phyloP scores from a whole-genome alignment of 2,329 filamentous ascomycete genomes.

The Neurospora sp. region DNA sequence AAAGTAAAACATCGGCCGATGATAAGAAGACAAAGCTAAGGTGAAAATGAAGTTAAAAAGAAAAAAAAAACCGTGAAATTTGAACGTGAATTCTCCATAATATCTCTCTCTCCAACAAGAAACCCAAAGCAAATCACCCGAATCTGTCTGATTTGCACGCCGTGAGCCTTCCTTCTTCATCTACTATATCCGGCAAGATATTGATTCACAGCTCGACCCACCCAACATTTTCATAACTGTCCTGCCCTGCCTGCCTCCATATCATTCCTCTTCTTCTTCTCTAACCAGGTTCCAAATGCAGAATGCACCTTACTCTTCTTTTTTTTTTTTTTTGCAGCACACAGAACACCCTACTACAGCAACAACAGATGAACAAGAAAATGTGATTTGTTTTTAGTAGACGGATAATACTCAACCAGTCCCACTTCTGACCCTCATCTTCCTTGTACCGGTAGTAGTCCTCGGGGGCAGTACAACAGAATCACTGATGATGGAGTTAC shows the following conservation, averaged over 20 bases:
- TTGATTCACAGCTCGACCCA: not conserved
- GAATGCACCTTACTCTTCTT: not conserved
- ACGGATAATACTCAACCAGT: constrained; percentile 4
- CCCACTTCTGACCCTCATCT: constrained; percentile 7
- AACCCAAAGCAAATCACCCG: not conserved
- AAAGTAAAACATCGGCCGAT: not conserved
- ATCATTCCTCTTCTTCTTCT: not conserved
- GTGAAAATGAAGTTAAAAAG: not conserved
- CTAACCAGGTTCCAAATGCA: not conserved
- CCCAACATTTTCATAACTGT: not conserved
- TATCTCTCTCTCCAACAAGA: not conserved
- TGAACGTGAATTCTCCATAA: not conserved
- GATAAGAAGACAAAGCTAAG: not conserved
- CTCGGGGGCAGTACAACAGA: not conserved
- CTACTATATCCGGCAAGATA: not conserved
- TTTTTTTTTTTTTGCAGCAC: not conserved
- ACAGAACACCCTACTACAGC: constrained; percentile 3
- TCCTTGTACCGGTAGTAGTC: constrained; percentile 1
- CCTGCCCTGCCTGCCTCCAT: not conserved
- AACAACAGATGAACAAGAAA: not conserved
- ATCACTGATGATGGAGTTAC: not conserved
- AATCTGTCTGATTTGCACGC: not conserved
- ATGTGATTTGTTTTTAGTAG: constrained; percentile 7
- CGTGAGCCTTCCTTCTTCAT: not conserved
- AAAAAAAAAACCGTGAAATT: not conserved